These are phyloP conservation scores for Trichoderma erinaceum DNA, from an alignment of 495 filamentous ascomycete genomes.

Conservation along the genomic window DNA sequence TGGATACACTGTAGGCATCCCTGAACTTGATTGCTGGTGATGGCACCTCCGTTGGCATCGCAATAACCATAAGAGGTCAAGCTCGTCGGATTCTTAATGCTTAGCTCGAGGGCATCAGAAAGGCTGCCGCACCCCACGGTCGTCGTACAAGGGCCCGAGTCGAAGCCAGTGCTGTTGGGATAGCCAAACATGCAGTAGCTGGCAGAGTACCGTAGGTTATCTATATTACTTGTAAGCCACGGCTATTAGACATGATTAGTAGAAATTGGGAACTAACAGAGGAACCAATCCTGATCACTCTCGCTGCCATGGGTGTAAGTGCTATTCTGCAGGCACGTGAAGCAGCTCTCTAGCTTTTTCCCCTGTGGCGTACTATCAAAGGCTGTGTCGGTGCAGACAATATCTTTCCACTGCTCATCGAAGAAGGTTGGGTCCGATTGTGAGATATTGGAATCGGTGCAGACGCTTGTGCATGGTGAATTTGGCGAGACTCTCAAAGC, in stretches of 20 bases:
- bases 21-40: slow-evolving; percentile 23
- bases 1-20: slow-evolving; percentile 36
- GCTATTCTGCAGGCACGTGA: slow-evolving; percentile 47
- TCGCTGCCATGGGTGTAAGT: slow-evolving; percentile 35
- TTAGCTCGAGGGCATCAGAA: slow-evolving; percentile 26
- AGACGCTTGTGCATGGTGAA: slow-evolving; percentile 49
- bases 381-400: slow-evolving; percentile 39
- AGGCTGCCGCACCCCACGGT: slow-evolving; percentile 37
- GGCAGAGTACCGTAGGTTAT: slow-evolving; percentile 41
- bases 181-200: slow-evolving; percentile 41
- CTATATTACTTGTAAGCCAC: slow-evolving; percentile 26
- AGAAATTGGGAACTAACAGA: slow-evolving; percentile 35
- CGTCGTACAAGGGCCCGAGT: slow-evolving; percentile 37
- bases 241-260: background rate
- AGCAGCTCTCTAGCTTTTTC: slow-evolving; percentile 42
- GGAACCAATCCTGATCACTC: slow-evolving; percentile 47
- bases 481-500: slow-evolving; percentile 45
- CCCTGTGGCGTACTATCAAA: slow-evolving; percentile 31
- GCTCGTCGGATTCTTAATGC: slow-evolving; percentile 27
- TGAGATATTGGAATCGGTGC: slow-evolving; percentile 36
- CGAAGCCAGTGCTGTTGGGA: slow-evolving; percentile 36
- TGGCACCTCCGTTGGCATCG: slow-evolving; percentile 25
- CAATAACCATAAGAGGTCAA: slow-evolving; percentile 37
- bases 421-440: slow-evolving; percentile 41
- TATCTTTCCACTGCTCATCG: slow-evolving; percentile 37